These are phyloP conservation scores for Microsporum canis DNA, from an alignment of 2,329 filamentous ascomycete genomes.

Conservation along the genomic window DNA sequence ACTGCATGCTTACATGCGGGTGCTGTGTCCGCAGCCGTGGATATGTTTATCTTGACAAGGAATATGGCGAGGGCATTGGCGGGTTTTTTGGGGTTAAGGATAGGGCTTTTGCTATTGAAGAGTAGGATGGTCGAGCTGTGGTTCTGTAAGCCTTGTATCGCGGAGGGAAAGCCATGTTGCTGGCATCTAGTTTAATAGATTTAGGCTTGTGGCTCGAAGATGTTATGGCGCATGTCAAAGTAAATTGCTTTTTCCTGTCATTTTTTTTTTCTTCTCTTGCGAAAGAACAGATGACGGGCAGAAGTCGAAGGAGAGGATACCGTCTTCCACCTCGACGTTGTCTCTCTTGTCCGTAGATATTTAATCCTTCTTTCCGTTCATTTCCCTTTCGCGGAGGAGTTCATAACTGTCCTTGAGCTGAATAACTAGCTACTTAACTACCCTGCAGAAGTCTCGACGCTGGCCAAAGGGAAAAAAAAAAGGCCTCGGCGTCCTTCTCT, in stretches of 20 bases:
- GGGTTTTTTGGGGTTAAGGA: background rate
- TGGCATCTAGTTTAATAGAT: no score
- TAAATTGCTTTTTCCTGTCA: background rate
- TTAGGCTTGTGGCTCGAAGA: background rate
- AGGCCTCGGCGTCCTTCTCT: background rate
- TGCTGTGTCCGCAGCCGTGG: constrained; percentile 1
- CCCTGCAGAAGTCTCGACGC: background rate
- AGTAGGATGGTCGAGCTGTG: background rate
- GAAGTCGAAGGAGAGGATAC: background rate
- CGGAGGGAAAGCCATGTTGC: no score
- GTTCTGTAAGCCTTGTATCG: no score
- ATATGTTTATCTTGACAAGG: background rate
- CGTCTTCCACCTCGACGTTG: no score
- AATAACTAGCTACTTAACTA: background rate
- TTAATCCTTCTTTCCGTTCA: no score
- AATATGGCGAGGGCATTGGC: background rate
- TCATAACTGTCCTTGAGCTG: no score
- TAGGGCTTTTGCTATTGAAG: background rate
- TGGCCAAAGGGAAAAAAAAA: background rate
- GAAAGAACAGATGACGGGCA: background rate
- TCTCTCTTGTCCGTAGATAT: no score
- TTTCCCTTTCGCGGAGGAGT: no score
- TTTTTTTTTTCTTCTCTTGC: background rate
- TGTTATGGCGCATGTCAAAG: background rate
- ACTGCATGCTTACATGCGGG: background rate